Conservation (phyloP, 345 rosid genomes). For the Erucastrum elatum region DNA sequence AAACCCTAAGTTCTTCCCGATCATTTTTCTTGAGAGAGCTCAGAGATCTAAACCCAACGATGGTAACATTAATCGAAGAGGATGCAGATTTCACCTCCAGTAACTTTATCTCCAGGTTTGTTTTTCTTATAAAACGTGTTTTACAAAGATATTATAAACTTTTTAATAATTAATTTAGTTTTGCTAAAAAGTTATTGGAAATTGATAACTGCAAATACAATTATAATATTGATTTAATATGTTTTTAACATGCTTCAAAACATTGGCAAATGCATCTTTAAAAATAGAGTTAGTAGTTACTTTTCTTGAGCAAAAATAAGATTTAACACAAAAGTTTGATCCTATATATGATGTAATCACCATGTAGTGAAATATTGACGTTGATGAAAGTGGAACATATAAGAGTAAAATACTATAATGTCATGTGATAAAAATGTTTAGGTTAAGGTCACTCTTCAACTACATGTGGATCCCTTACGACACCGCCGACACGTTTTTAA, state of each 20-base stretch:
- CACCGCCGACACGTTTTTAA: constrained; percentile 68
- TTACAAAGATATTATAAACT: no score
- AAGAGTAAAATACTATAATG: background rate
- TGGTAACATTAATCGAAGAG: constrained; percentile 73
- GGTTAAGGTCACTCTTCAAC: constrained; percentile 68
- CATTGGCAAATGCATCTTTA: no score
- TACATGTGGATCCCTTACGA: constrained; percentile 95
- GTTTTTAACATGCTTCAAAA: no score
- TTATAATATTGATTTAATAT: no score
- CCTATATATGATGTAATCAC: background rate
- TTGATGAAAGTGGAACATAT: background rate
- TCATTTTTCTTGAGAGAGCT: constrained; percentile 58
- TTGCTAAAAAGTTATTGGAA: no score
- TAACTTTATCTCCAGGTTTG: constrained; percentile 47
- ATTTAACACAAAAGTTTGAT: background rate
- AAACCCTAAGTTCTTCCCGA: constrained; percentile 47
- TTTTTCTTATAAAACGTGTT: background rate
- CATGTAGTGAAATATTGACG: background rate
- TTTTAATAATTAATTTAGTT: no score
- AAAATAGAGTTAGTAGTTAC: background rate
- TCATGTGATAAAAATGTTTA: background rate
- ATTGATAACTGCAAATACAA: no score
- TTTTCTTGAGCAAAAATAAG: background rate
- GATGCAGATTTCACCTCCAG: constrained; percentile 76
- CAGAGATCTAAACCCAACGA: constrained; percentile 64